Evolutionary conservation across 495 filamentous ascomycete genomes (phyloP).

Genomic region (Lophiostoma macrostomum): DNA sequence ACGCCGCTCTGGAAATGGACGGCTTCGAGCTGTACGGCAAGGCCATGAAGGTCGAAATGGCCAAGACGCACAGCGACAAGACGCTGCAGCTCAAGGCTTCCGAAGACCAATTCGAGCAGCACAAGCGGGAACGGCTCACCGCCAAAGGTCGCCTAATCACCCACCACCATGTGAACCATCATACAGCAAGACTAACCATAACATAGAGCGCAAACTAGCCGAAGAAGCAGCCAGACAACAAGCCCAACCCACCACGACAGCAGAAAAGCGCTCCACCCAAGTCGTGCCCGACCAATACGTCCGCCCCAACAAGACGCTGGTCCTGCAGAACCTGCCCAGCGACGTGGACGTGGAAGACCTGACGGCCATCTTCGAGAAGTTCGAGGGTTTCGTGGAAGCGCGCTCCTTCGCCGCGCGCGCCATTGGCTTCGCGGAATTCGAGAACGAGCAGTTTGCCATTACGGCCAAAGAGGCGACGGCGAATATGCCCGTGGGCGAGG

Average conservation of each 20-base stretch:
- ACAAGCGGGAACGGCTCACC: constrained; percentile 80
- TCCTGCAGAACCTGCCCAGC: constrained; percentile 89
- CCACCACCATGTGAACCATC: not conserved
- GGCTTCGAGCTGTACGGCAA: constrained; percentile 94
- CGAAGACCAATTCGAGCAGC: constrained; percentile 78
- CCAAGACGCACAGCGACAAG: constrained; percentile 82
- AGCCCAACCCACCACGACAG: constrained; percentile 52
- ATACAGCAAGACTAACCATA: constrained; percentile 1
- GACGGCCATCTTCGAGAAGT: constrained; percentile 76
- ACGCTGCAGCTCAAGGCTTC: constrained; percentile 71
- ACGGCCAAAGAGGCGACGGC: constrained; percentile 92
- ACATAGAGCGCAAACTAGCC: constrained; percentile 79
- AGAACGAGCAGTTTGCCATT: constrained; percentile 83
- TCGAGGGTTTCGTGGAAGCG: constrained; percentile 93
- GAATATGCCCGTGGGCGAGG: constrained; percentile 78
- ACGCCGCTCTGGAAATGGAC: constrained; percentile 84
- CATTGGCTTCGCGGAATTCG: constrained; percentile 97
- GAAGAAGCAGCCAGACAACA: constrained; percentile 83
- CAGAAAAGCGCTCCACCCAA: constrained; percentile 70
- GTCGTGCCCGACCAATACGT: constrained; percentile 96
- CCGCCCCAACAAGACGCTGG: constrained; percentile 96
- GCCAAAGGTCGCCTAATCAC: constrained; percentile 46
- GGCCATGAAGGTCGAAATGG: constrained; percentile 83
- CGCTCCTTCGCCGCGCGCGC: constrained; percentile 82
- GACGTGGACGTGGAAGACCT: constrained; percentile 78